Conservation (phyloP, 306 rosid species). For the Lotus japonicus region DNA sequence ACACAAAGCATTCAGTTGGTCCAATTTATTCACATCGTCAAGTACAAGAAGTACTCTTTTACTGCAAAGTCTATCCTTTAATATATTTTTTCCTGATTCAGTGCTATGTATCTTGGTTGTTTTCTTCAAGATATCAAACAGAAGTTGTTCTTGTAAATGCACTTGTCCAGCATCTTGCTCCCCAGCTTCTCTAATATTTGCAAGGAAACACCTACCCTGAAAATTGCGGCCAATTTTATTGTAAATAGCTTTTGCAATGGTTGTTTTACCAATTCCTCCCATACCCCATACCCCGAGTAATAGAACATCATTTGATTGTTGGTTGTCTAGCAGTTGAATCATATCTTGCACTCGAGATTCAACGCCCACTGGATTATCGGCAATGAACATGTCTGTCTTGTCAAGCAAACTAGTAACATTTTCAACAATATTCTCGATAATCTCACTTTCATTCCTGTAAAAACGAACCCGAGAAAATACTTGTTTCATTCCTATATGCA, state of each 20-base stretch:
- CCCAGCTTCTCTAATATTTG: slow-evolving; percentile 5
- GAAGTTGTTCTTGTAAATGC: background rate
- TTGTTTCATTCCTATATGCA: too few species aligned
- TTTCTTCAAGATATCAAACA: background rate
- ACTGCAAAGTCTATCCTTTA: background rate
- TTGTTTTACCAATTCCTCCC: slow-evolving; percentile 5
- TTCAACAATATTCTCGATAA: background rate
- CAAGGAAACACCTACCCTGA: background rate
- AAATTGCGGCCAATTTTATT: background rate
- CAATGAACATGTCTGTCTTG: background rate
- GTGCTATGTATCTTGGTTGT: background rate
- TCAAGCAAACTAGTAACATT: background rate
- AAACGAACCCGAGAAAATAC: background rate
- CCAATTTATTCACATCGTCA: background rate
- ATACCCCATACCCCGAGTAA: slow-evolving; percentile 18
- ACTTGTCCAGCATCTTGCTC: background rate
- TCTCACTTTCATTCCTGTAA: background rate
- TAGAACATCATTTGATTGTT: background rate
- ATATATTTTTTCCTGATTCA: background rate
- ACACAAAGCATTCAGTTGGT: background rate
- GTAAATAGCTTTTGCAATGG: background rate
- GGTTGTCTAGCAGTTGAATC: background rate
- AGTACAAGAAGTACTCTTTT: background rate
- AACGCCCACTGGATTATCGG: background rate
- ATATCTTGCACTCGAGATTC: background rate